Conservation (phyloP, 805 yeast species). For the Candida multigemmis region DNA sequence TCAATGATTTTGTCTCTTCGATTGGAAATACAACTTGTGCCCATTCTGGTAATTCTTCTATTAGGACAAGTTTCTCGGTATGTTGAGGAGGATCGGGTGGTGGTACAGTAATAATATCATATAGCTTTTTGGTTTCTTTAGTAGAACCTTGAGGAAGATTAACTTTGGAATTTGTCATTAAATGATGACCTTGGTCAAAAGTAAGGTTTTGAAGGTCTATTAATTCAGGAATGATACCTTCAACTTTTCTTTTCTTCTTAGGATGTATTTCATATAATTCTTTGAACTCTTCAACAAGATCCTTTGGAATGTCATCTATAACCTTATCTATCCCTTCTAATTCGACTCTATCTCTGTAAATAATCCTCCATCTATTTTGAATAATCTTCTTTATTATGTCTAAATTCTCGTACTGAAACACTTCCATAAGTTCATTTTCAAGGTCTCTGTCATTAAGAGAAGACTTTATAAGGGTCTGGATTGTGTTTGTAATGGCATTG, state of each 20-base stretch:
- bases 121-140: slow-evolving; percentile 59
- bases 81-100: slow-evolving; percentile 52
- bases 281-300: not conserved
- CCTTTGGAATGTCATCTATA: not conserved
- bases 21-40: slow-evolving; percentile 67
- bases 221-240: slow-evolving; percentile 34
- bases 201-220: slow-evolving; percentile 57
- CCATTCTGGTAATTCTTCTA: slow-evolving; percentile 72
- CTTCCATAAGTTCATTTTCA: slow-evolving; percentile 45
- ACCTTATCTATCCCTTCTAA: not conserved
- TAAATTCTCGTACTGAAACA: slow-evolving; percentile 43
- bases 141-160: slow-evolving; percentile 78
- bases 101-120: slow-evolving; percentile 91
- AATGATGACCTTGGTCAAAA: slow-evolving; percentile 67
- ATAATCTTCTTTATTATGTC: slow-evolving; percentile 40
- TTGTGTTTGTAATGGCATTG: no score
- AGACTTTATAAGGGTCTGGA: no score
- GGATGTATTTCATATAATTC: slow-evolving; percentile 1
- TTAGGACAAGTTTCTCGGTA: slow-evolving; percentile 41
- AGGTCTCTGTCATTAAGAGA: slow-evolving; percentile 33
- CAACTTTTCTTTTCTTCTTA: slow-evolving; percentile 3
- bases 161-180: slow-evolving; percentile 59
- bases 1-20: slow-evolving; percentile 56
- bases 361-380: slow-evolving; percentile 40
- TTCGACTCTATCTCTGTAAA: no score